Base-by-base conservation (phyloP, 73 alveolate species). In the Uronychia binucleata region DNA sequence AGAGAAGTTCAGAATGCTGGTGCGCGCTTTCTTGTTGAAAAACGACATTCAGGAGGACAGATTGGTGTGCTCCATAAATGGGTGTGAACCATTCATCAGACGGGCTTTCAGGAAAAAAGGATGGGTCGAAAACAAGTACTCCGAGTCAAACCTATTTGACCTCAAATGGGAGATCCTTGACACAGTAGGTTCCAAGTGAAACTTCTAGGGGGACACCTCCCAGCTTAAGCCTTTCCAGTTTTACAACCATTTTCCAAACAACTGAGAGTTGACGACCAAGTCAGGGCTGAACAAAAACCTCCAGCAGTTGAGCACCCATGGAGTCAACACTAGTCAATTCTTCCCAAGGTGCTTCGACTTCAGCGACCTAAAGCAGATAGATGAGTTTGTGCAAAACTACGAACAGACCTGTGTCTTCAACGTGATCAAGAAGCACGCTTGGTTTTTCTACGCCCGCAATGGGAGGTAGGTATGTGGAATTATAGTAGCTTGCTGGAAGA, bases 191-290 rank as follows among this genome's bases (percentile, higher is more conserved):
- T 26, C 1, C 58, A 57, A 31, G 34, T 33, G 57, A 28, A 34
- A 30, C 5, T 58, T 80, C 58, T 29, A 85, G 81, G 31, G 84
- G 25, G 77, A 77, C n/a, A n/a, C n/a, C n/a, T n/a, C n/a, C n/a
- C n/a, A n/a, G n/a, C n/a, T n/a, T n/a, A n/a, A n/a, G n/a, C n/a
- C n/a, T n/a, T n/a, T n/a, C 26, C 77, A 89, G 75, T 86, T 87
- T 82, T 93, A 90, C 86, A 93, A 93, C 67, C 98, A 93, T 74
- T 93, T 91, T 88, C 98, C 94, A 57, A 84, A 91, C 78, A 93
- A 93, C 58, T 58, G 96, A 33, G 96, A 93, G 81, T 74, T 93
- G 35, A 93, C 98, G 57, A 90, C 98, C 33, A 93, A 93, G 82
- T 91, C 93, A 11, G 94, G 98, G 30, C 88, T 93, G 31, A 78